A percentile compares a stretch with the other conserved stretches of the same genome.
Conservation (phyloP, 306 rosid species). For the Glycyrrhiza uralensis region DNA sequence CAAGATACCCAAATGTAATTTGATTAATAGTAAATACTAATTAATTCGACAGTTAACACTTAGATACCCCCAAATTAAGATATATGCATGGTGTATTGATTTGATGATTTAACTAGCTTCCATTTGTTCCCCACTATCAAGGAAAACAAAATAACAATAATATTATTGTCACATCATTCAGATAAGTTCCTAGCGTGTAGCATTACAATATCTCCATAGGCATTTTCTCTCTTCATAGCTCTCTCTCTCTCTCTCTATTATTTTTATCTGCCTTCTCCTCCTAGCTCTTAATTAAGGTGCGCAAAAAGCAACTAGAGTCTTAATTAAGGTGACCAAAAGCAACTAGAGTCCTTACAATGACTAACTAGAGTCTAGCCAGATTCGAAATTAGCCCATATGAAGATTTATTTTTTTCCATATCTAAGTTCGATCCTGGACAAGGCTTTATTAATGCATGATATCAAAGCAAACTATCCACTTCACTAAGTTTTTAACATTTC, state of each 20-base stretch:
- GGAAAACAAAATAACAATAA: conserved; percentile 1
- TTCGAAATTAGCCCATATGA: too few relatives aligned
- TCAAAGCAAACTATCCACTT: too few relatives aligned
- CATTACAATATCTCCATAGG: background rate
- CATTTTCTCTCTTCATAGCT: background rate
- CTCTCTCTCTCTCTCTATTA: background rate
- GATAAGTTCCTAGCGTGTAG: background rate
- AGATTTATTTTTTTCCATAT: too few relatives aligned
- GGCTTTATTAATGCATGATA: too few relatives aligned
- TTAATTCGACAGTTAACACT: background rate
- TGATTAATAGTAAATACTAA: too few relatives aligned
- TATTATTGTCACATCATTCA: conserved; percentile 28
- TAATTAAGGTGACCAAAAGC: too few relatives aligned
- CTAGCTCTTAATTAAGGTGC: background rate
- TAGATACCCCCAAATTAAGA: background rate
- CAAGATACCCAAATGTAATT: background rate
- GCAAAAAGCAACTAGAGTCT: too few relatives aligned
- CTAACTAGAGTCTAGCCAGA: too few relatives aligned
- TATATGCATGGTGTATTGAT: too few relatives aligned
- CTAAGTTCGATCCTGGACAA: too few relatives aligned
- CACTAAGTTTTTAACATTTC: too few relatives aligned
- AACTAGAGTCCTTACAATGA: too few relatives aligned
- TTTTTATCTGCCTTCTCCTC: background rate
- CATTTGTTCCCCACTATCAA: conserved; percentile 26
- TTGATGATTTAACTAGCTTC: background rate